Evolutionary conservation across 257 asterid species (phyloP), one percentile per base, ranked within the genome.

Genomic region (Penstemon eatonii): DNA sequence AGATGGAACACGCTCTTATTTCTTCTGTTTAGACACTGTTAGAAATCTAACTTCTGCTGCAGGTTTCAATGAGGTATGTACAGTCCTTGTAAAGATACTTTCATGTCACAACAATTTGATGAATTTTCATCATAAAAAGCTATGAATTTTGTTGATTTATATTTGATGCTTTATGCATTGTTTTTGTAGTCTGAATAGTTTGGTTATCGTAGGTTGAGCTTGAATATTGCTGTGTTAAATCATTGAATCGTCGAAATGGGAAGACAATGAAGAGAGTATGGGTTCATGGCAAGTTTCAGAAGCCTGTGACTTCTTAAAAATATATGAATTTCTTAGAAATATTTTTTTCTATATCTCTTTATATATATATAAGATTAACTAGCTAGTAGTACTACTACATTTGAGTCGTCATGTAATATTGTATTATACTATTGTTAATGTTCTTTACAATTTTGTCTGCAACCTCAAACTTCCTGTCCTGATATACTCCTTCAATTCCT

Each of bases 251-350:
- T 6, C 83, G 84, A 54, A 90, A 80, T 4, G 96, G 97, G 72
- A 92, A 92, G 78, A 78, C 73, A 65, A 90, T 92, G 98, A 82
- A 76, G 63, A 84, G 98, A 80, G 98, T 92, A 38, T 92, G 95
- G 96, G 87, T 92, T 73, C 97, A 92, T 63, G 97, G 98, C 7
- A 92, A 92, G 87, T 92, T 92, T 71, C 94, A 81, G 83, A 92
- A 84, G 79, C 89, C 90, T 4, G 43, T 38, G 13, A 49, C 69
- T 8, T 10, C 9, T 18, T 70, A 41, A 56, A 18, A 40, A 49
- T 2, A 10, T 49, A 3, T 49, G 33, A 25, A 25, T 25, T 25
- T 25, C 33, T 25, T 25, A 25, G 33, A 25, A 25, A 25, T 25
- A 25, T 25, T 25, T 25, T 25, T 25, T 1, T 0, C 2, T 25